Base-by-base conservation (phyloP, 1,139 yeast species). In the Torulaspora globosa region DNA sequence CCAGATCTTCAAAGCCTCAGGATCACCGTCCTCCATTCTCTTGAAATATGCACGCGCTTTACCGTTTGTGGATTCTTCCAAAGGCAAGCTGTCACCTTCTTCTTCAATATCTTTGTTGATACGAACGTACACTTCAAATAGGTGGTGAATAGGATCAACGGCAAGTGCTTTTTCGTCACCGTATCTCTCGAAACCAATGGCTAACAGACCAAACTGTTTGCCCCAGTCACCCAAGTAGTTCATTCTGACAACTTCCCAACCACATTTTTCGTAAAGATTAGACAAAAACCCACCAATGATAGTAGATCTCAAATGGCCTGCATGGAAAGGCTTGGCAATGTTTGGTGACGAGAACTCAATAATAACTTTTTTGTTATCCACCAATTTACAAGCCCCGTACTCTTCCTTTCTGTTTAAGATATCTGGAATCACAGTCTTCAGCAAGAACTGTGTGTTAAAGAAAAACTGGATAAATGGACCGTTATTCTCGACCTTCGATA, bases 191-290 rank as follows among this genome's bases (percentile, higher is more conserved):
- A 84, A 92, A 43, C 97, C 99, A 55, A 94, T 84, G 27, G 98
- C 98, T 57, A 92, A 76, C 44, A 90, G 72, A 69, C 98, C 99
- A 64, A 92, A 92, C 73, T 92, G 99, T 70, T 94, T 92, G 48
- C 99, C 99, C 98, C 98, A 92, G 71, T 92, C 99, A 64, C 99
- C 99, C 57, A 92, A 76, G 70, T 94, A 92, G 72, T 92, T 92
- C 72, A 92, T 76, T 72, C 97, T 81, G 56, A 78, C 72, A 36
- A 94, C 98, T 14, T 87, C 79, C 85, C 92, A 92, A 35, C 97
- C 97, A 49, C 84, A 74, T 58, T 81, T 82, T 69, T 90, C 96
- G 65, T 92, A 88, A 67, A 92, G 76, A 69, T 90, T 92, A 39
- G 96, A 71, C 48, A 94, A 69, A 72, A 89, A 92, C n/a, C 98